Conservation (phyloP, 306 rosid genomes). For the Dicorynia guianensis region DNA sequence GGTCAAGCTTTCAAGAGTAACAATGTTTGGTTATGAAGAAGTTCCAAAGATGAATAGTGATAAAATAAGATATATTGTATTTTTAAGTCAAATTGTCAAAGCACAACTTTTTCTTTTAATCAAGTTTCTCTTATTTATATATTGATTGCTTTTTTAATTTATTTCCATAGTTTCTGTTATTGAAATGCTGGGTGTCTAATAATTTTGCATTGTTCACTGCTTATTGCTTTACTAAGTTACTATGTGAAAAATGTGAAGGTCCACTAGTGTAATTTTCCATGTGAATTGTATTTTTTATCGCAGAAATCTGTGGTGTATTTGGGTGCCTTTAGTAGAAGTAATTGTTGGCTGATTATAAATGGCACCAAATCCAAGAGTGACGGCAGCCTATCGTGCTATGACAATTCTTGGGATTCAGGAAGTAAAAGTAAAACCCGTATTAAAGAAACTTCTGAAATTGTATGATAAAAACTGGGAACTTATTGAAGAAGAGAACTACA, state of each 20-base stretch:
- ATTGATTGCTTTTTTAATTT: constrained; percentile 10
- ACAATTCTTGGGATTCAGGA: constrained; percentile 66
- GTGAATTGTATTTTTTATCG: constrained; percentile 8
- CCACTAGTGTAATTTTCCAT: not conserved
- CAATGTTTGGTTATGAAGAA: not conserved
- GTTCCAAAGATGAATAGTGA: not conserved
- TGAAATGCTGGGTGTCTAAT: not conserved
- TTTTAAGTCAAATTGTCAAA: constrained; percentile 13
- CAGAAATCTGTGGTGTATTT: constrained; percentile 29
- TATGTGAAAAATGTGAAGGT: not conserved
- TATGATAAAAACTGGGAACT: constrained; percentile 89
- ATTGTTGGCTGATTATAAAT: constrained; percentile 48
- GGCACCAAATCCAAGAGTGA: constrained; percentile 77
- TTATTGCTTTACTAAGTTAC: not conserved
- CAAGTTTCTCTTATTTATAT: not conserved
- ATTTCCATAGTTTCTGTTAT: not conserved
- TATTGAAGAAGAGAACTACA: constrained; percentile 88
- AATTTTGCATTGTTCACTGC: constrained; percentile 15
- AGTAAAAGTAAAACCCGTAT: constrained; percentile 74
- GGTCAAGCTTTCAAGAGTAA: not conserved
- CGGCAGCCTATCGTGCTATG: constrained; percentile 79
- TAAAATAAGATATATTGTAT: not conserved
- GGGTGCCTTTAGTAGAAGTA: constrained; percentile 32
- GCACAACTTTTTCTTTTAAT: not conserved
- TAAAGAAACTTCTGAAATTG: constrained; percentile 72